phyloP scores from a whole-genome alignment of 164 flowering plant species.

The Aristolochia contorta region DNA sequence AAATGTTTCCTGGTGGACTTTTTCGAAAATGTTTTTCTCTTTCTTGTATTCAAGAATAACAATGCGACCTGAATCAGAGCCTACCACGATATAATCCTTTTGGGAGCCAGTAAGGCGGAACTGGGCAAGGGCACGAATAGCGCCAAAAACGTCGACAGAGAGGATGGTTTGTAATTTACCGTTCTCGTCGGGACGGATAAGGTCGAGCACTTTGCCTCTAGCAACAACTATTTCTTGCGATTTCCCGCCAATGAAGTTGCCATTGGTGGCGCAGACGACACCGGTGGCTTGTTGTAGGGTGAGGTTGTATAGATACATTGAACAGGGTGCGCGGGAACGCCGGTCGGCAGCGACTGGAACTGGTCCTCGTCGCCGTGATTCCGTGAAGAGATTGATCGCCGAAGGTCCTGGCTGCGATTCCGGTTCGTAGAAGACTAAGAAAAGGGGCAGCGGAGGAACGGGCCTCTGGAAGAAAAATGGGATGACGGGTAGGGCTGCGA shows the following conservation, averaged over 20 bases:
- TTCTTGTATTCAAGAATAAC: constrained; percentile 85
- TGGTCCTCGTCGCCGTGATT: no score
- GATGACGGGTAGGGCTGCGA: no score
- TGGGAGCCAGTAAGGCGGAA: no score
- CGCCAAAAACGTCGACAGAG: constrained; percentile 78
- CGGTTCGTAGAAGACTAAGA: no score
- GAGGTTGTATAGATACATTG: constrained; percentile 84
- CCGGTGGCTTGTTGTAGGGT: constrained; percentile 91
- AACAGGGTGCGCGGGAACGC: no score
- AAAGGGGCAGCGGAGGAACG: no score
- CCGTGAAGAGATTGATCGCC: no score
- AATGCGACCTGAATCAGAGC: constrained; percentile 92
- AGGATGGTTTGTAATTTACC: constrained; percentile 85
- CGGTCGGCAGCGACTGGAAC: no score
- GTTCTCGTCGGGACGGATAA: constrained; percentile 83
- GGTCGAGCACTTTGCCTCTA: constrained; percentile 83
- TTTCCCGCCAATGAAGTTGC: constrained; percentile 84
- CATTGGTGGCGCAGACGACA: constrained; percentile 72
- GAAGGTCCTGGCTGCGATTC: no score
- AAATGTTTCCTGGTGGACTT: constrained; percentile 89
- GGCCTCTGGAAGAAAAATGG: no score
- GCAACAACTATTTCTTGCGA: constrained; percentile 83
- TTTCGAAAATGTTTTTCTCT: constrained; percentile 72
- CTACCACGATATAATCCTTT: no score
- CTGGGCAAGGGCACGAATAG: no score